Evolutionary conservation across 805 yeast genomes (phyloP).

Genomic region (Cyberlindnera misumaiensis): DNA sequence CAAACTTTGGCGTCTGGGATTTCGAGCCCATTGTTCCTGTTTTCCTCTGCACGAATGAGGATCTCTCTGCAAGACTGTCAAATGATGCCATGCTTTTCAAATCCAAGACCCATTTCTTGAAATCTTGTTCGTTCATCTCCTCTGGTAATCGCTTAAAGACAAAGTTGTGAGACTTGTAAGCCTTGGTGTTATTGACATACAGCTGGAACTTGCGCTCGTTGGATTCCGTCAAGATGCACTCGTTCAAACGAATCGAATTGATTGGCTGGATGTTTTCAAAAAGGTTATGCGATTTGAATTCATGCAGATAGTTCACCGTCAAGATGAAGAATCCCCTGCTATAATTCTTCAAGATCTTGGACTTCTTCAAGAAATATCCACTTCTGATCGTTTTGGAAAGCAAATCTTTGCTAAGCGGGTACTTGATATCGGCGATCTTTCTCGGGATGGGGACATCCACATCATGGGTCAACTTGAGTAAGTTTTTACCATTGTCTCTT

Average conservation of each 20-base stretch:
- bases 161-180: conserved; percentile 78
- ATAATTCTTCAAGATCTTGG: conserved; percentile 83
- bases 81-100: conserved; percentile 53
- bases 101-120: conserved; percentile 73
- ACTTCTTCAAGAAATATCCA: conserved; percentile 78
- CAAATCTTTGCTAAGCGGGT: conserved; percentile 62
- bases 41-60: conserved; percentile 6
- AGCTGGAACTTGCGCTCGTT: conserved; percentile 56
- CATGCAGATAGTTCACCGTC: conserved; percentile 83
- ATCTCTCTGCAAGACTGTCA: conserved; percentile 16
- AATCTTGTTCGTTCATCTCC: conserved; percentile 59
- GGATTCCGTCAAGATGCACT: conserved; percentile 76
- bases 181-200: conserved; percentile 53
- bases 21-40: conserved; percentile 3
- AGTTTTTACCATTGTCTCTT: conserved; percentile 58
- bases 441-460: conserved; percentile 49
- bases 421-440: conserved; percentile 51
- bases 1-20: conserved; percentile 20
- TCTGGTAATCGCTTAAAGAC: conserved; percentile 58
- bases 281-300: conserved; percentile 75
- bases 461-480: conserved; percentile 28
- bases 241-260: conserved; percentile 69
- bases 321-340: conserved; percentile 83
- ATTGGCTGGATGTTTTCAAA: conserved; percentile 73
- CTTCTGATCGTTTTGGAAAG: conserved; percentile 62